A percentile compares a stretch with the other conserved stretches of the same genome.
These are phyloP conservation scores for Cymbomonas tetramitiformis DNA, from an alignment of 139 green algal species.

Conservation along the genomic window DNA sequence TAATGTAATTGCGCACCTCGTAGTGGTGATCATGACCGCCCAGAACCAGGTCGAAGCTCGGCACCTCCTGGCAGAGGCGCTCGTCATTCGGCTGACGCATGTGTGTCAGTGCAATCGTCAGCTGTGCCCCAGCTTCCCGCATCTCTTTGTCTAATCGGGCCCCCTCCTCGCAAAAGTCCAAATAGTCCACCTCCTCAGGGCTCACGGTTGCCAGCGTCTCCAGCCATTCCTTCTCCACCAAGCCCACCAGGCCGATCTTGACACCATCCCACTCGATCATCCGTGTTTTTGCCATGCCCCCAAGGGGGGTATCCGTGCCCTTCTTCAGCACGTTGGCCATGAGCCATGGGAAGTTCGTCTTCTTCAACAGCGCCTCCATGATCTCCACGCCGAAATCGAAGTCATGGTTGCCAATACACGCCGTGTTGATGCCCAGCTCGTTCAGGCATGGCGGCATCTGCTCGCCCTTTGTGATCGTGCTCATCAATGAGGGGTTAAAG, in stretches of 20 bases:
- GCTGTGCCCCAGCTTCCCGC: conserved; percentile 34
- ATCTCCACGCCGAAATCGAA: conserved; percentile 34
- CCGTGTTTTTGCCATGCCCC: conserved; percentile 4
- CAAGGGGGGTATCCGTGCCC: conserved; percentile 31
- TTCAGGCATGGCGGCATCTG: conserved; percentile 69
- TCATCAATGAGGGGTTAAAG: conserved; percentile 52
- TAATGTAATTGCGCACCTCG: too few species aligned
- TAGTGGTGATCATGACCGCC: conserved; percentile 66
- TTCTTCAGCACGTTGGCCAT: conserved; percentile 55
- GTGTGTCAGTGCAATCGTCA: conserved; percentile 62
- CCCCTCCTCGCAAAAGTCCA: conserved; percentile 49
- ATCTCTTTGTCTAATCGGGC: conserved; percentile 28
- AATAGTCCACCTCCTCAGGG: conserved; percentile 35
- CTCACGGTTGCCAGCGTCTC: conserved; percentile 36
- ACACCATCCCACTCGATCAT: not conserved
- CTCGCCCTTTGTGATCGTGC: conserved; percentile 47
- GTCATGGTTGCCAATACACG: conserved; percentile 46
- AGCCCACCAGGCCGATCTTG: conserved; percentile 46
- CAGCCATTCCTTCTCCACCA: conserved; percentile 62
- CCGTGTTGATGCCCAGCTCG: conserved; percentile 33
- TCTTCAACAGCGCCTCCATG: conserved; percentile 31
- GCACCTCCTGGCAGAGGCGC: conserved; percentile 30
- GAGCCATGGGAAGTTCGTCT: conserved; percentile 61
- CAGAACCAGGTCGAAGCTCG: conserved; percentile 52
- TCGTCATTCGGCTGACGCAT: conserved; percentile 62